Evolutionary conservation across 768 basidiomycete species (phyloP).

Genomic region (Tricholoma matsutake): DNA sequence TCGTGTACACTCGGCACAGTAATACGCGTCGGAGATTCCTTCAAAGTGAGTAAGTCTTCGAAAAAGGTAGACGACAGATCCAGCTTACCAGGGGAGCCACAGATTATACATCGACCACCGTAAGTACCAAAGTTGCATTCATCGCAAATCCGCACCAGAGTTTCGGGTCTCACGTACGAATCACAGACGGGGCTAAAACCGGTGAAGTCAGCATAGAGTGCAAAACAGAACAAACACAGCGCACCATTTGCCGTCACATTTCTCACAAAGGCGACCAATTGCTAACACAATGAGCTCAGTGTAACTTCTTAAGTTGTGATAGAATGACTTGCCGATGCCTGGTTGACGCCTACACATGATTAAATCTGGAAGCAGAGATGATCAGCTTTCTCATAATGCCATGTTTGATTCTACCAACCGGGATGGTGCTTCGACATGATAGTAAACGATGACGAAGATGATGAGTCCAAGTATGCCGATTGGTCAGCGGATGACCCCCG

Average conservation of each 20-base stretch:
- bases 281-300: slow-evolving; percentile 43
- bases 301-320: slow-evolving; percentile 7
- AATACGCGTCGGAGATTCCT: slow-evolving; percentile 99
- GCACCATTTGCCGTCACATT: slow-evolving; percentile 99
- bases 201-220: not conserved
- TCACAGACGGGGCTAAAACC: slow-evolving; percentile 88
- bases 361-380: slow-evolving; percentile 57
- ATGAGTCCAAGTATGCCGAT: not conserved
- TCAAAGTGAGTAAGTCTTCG: not conserved
- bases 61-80: not conserved
- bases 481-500: slow-evolving; percentile 8
- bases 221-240: slow-evolving; percentile 20
- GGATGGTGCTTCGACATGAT: slow-evolving; percentile 91
- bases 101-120: slow-evolving; percentile 97
- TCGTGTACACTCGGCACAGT: slow-evolving; percentile 96
- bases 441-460: not conserved
- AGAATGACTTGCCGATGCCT: slow-evolving; percentile 73
- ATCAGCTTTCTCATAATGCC: slow-evolving; percentile 2
- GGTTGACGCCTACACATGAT: slow-evolving; percentile 99
- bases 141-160: slow-evolving; percentile 96
- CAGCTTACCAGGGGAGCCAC: slow-evolving; percentile 83
- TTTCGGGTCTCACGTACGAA: slow-evolving; percentile 98
- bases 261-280: slow-evolving; percentile 97
- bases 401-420: slow-evolving; percentile 36
- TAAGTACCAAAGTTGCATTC: slow-evolving; percentile 99